Conservation (phyloP, 1,139 yeast genomes). For the Tardiomyces digboiensis region DNA sequence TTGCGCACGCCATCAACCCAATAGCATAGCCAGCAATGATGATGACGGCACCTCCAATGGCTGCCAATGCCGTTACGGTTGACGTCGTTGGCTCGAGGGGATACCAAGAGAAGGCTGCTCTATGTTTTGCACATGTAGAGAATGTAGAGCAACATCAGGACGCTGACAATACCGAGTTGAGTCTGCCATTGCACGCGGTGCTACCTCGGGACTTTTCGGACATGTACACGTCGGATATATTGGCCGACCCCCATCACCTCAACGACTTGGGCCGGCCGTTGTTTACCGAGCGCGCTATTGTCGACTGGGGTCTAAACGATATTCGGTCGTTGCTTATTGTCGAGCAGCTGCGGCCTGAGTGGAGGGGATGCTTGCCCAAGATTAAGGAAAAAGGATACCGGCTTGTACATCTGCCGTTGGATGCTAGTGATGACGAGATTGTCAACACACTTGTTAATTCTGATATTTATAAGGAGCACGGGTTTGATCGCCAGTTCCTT, state of each 20-base stretch:
- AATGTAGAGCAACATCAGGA: not conserved
- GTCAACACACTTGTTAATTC: constrained; percentile 40
- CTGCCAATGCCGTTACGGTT: not conserved
- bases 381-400: constrained; percentile 32
- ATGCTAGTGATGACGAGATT: constrained; percentile 39
- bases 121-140: not conserved
- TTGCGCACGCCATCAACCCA: no score
- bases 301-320: constrained; percentile 60
- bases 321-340: constrained; percentile 50
- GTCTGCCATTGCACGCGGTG: constrained; percentile 27
- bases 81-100: constrained; percentile 1
- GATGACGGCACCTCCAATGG: not conserved
- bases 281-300: constrained; percentile 47
- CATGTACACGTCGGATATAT: constrained; percentile 42
- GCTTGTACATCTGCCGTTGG: constrained; percentile 40
- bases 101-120: not conserved
- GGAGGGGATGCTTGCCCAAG: constrained; percentile 42
- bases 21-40: not conserved
- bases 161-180: not conserved
- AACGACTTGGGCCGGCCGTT: constrained; percentile 47
- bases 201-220: constrained; percentile 40
- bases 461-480: constrained; percentile 51
- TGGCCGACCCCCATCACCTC: constrained; percentile 24
- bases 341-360: constrained; percentile 38
- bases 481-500: constrained; percentile 41